Conservation (phyloP, 2,329 filamentous ascomycete genomes). For the Colletotrichum shisoi region DNA sequence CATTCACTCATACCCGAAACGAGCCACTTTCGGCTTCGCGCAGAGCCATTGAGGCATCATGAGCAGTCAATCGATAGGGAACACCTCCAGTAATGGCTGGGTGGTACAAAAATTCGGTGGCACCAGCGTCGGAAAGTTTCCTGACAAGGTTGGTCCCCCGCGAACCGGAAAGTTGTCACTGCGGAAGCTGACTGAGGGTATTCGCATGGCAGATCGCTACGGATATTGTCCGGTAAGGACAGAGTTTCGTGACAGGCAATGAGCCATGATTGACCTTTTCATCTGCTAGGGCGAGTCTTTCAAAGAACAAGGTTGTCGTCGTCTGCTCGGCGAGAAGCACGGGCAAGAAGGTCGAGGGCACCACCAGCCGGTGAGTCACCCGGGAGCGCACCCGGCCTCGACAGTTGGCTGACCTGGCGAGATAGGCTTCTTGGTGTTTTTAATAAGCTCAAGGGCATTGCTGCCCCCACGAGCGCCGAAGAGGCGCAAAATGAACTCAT, state of each 20-base stretch:
- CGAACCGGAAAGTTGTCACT: conserved; percentile 33
- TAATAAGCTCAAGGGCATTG: conserved; percentile 63
- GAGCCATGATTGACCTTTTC: conserved; percentile 38
- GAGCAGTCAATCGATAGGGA: conserved; percentile 42
- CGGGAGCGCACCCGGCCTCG: conserved; percentile 23
- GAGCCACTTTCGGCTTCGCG: conserved; percentile 9
- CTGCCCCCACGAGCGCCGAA: conserved; percentile 61
- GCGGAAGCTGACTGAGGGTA: conserved; percentile 43
- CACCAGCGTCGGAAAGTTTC: conserved; percentile 94
- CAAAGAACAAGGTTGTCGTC: conserved; percentile 79
- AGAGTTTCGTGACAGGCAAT: conserved; percentile 6
- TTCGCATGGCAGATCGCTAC: conserved; percentile 61
- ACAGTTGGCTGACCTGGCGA: conserved; percentile 9
- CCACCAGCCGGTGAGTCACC: conserved; percentile 83
- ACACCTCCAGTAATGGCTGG: conserved; percentile 66
- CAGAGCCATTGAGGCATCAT: conserved; percentile 30
- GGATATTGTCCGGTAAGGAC: conserved; percentile 69
- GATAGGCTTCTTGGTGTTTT: conserved; percentile 67
- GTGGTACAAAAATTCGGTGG: conserved; percentile 95
- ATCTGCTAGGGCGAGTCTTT: conserved; percentile 63
- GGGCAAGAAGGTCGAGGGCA: conserved; percentile 92
- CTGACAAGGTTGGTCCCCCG: conserved; percentile 64
- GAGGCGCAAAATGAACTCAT: conserved; percentile 63
- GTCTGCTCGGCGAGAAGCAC: conserved; percentile 96
- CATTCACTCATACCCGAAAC: conserved; percentile 14